These are phyloP conservation scores for Incumbomyces delicatus DNA, from an alignment of 2,329 filamentous ascomycete genomes.

Conservation along the genomic window DNA sequence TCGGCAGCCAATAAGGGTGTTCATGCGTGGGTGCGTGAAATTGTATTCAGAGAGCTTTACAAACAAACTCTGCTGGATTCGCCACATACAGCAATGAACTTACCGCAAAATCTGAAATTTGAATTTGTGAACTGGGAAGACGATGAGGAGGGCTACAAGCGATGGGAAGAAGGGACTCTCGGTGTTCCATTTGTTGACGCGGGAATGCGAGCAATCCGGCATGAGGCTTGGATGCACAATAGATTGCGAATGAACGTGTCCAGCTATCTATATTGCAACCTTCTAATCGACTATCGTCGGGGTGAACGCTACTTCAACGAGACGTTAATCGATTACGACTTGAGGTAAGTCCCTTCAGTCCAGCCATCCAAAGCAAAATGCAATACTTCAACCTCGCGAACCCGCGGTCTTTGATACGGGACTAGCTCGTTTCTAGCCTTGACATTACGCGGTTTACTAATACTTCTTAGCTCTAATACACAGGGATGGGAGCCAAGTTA, in stretches of 20 bases:
- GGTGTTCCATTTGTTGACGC: constrained; percentile 43
- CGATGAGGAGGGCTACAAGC: constrained; percentile 40
- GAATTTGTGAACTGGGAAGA: constrained; percentile 43
- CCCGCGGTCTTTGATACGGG: too few species aligned
- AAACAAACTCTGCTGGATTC: constrained; percentile 38
- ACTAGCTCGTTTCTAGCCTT: too few species aligned
- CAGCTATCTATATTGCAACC: constrained; percentile 39
- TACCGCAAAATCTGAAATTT: constrained; percentile 44
- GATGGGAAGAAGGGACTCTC: constrained; percentile 38
- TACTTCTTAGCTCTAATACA: constrained; percentile 20
- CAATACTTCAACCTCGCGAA: too few species aligned
- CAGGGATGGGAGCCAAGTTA: constrained; percentile 44
- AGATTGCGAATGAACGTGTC: constrained; percentile 42
- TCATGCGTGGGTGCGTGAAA: constrained; percentile 40
- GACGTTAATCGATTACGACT: constrained; percentile 30
- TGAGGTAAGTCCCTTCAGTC: constrained; percentile 33
- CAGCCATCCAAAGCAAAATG: too few species aligned
- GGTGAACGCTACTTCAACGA: constrained; percentile 45
- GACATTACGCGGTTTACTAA: too few species aligned
- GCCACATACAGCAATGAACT: constrained; percentile 41
- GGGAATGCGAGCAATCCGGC: constrained; percentile 41
- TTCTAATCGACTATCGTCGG: constrained; percentile 40
- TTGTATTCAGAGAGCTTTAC: constrained; percentile 44
- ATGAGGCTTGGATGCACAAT: constrained; percentile 45
- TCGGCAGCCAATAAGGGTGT: constrained; percentile 29